A percentile compares a stretch with the other conserved stretches of the same genome.
These are phyloP conservation scores for Schwanniomyces etchellsii DNA, from an alignment of 1,139 yeast genomes.

Conservation along the genomic window DNA sequence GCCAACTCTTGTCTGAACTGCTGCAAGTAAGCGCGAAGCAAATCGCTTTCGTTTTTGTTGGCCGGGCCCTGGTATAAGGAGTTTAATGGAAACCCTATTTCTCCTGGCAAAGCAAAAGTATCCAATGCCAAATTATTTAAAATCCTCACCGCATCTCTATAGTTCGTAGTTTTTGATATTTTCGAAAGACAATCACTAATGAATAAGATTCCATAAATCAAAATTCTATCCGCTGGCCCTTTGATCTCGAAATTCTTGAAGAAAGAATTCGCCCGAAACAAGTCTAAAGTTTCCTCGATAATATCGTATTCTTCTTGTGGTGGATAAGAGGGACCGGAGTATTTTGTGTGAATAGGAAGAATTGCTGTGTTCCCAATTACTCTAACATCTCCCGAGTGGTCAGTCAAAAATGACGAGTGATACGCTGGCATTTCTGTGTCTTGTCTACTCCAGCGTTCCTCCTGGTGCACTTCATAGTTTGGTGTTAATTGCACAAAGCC, in stretches of 20 bases:
- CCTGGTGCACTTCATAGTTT: not conserved
- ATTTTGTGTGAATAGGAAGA: constrained; percentile 75
- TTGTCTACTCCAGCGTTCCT: no score
- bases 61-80: constrained; percentile 74
- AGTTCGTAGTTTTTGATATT: constrained; percentile 39
- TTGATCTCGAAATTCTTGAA: constrained; percentile 95
- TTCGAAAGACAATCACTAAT: constrained; percentile 78
- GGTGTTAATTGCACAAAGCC: not conserved
- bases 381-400: constrained; percentile 28
- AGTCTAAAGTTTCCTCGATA: constrained; percentile 82
- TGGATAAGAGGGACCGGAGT: constrained; percentile 90
- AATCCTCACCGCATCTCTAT: constrained; percentile 64
- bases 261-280: constrained; percentile 92
- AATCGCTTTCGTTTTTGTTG: constrained; percentile 69
- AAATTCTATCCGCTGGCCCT: constrained; percentile 91
- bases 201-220: constrained; percentile 91
- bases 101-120: constrained; percentile 90
- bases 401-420: constrained; percentile 82
- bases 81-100: constrained; percentile 88
- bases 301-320: constrained; percentile 82
- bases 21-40: constrained; percentile 72
- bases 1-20: constrained; percentile 96
- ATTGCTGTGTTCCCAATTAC: constrained; percentile 66
- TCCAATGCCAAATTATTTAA: constrained; percentile 85
- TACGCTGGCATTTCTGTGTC: constrained; percentile 57